Percentiles rank a stretch among this genome's conserved stretches.
These are phyloP conservation scores for Manihot esculenta DNA, from an alignment of 441 rosid genomes.

Conservation along the genomic window DNA sequence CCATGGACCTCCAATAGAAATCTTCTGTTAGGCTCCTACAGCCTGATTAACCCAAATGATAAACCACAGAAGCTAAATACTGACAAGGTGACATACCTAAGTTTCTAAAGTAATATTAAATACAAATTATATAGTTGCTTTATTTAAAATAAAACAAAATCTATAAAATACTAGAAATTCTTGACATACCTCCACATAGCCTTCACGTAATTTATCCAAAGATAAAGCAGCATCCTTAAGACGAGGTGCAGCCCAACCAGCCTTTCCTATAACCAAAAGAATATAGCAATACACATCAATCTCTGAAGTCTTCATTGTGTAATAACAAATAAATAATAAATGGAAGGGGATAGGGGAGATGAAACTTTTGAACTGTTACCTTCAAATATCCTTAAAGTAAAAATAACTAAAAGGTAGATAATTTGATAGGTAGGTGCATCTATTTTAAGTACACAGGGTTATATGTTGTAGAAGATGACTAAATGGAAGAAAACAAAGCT, in stretches of 20 bases:
- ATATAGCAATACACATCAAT: neutral
- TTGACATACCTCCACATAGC: slow-evolving; percentile 74
- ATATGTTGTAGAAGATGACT: neutral
- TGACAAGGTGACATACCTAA: neutral
- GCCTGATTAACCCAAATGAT: neutral
- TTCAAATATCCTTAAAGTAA: neutral
- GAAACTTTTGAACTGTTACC: neutral
- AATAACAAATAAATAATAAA: neutral
- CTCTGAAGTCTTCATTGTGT: neutral
- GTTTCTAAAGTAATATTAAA: neutral
- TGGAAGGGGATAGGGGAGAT: no score
- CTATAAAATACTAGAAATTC: neutral
- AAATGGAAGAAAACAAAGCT: neutral
- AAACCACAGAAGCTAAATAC: neutral
- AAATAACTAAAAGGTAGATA: neutral
- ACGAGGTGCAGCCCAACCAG: slow-evolving; percentile 98
- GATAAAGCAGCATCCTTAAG: slow-evolving; percentile 95
- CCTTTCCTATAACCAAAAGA: slow-evolving; percentile 52
- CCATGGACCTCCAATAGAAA: neutral
- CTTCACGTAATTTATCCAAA: slow-evolving; percentile 78
- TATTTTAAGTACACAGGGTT: neutral
- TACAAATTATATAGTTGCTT: neutral
- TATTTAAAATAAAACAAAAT: neutral
- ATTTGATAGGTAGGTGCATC: neutral
- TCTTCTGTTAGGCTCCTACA: slow-evolving; percentile 1